Conservation (phyloP, 371 early-diverging fungal species). For the Mortierella sp. region DNA sequence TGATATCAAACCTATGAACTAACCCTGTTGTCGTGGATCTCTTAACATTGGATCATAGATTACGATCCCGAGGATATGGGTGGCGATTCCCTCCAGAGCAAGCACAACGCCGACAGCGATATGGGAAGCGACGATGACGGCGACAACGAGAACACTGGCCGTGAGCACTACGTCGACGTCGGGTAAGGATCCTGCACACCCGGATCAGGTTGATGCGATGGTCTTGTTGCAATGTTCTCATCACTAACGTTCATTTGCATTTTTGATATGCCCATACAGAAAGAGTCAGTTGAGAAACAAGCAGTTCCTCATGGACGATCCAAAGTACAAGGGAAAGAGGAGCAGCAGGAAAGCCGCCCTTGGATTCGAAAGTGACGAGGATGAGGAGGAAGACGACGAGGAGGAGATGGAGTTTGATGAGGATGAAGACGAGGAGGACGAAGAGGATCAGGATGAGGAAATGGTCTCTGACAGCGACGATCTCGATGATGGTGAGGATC, state of each 20-base stretch:
- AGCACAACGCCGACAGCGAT: conserved; percentile 63
- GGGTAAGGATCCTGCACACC: conserved; percentile 60
- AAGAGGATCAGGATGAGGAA: conserved; percentile 56
- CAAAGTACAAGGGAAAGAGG: conserved; percentile 83
- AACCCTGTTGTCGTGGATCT: background rate
- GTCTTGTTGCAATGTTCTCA: no score
- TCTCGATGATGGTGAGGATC: conserved; percentile 60
- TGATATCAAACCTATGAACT: background rate
- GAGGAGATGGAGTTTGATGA: conserved; percentile 36
- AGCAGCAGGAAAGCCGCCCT: conserved; percentile 75
- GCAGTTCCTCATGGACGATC: conserved; percentile 77
- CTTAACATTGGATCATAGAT: conserved; percentile 49
- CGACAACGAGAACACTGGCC: conserved; percentile 59
- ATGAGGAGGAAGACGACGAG: conserved; percentile 52
- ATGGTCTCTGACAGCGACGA: conserved; percentile 44
- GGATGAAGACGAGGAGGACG: conserved; percentile 57
- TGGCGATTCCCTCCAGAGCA: conserved; percentile 60
- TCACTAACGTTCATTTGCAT: background rate
- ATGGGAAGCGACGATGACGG: conserved; percentile 62
- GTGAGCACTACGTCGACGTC: conserved; percentile 80
- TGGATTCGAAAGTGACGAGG: conserved; percentile 63
- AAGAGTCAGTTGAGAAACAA: conserved; percentile 78
- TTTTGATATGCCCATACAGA: conserved; percentile 20
- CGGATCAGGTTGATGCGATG: background rate
- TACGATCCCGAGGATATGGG: conserved; percentile 76